Evolutionary conservation across 495 filamentous ascomycete genomes (phyloP), one percentile per base, ranked within the genome.

Genomic region (Pseudevernia furfuracea): DNA sequence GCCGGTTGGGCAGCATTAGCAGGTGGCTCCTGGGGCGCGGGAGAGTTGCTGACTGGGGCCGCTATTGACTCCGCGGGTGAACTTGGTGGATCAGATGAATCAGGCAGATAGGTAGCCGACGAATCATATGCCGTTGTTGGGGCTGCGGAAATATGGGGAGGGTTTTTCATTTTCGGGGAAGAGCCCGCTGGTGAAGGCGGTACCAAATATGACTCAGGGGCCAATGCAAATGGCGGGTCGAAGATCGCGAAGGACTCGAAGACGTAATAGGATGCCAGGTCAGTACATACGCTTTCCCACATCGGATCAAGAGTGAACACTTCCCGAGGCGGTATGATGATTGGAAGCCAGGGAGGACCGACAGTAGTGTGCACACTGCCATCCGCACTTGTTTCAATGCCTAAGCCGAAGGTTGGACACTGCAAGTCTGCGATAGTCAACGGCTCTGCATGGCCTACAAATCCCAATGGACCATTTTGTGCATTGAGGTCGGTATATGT

Each of bases 281-380:
- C 46, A 28, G 46, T 49, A 49, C 46, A 49, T 12, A 28, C 0
- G 23, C 23, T 28, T 23, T 25, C 11, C 49, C 49, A 53, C 15
- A 53, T 19, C 25, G 49, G 49, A 32, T 32, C 49, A 32, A 53
- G 49, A 19, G 49, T 32, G 15, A 53, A 32, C 15, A 53, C 49
- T 19, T 53, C 49, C 11, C 15, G 14, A 53, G 49, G 49, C 15
- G 49, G 49, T 32, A 32, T 32, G 28, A 53, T 53, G 28, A 53
- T 17, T 53, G 28, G 49, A 53, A 53, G 49, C 49, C 49, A 53
- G 12, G 28, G 49, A 30, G 49, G 49, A 30, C 49, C 49, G 28
- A 53, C 28, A 32, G 49, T 53, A 19, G 49, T 53, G 49, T 30
- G 8, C 8, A 53, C 15, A 53, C 28, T 53, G 15, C 49, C 28